Base-by-base conservation (phyloP, 2,329 filamentous ascomycete genomes). In the Mollisiaceae sp. region DNA sequence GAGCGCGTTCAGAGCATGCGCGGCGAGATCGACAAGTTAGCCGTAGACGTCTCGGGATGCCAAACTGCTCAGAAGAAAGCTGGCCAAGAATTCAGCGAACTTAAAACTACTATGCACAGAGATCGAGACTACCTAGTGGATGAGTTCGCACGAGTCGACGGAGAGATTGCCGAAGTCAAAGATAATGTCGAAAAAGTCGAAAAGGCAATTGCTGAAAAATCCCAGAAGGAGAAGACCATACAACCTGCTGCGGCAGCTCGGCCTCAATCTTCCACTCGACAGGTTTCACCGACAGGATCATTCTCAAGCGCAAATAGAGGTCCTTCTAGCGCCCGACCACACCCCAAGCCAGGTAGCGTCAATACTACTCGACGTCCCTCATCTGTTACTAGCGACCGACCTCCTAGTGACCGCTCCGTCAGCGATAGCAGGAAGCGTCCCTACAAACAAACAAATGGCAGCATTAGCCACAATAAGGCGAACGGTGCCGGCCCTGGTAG, bases 361-460 rank as follows among this genome's bases (percentile, higher is more conserved):
- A 24, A 4, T 20, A 22, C 45, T 22, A 20, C 41, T 43, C 41
- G 45, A 24, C 18, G n/a, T n/a, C 45, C 45, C 8, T 50, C 45
- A 3, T 50, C 45, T 4, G 45, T 24, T 24, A 14, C 45, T 2
- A 50, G 45, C 45, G n/a, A 45, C n/a, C 43, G n/a, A 8, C 8
- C 43, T 45, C 43, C 24, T 12, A 54, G 27, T n/a, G 27, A 54
- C 22, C 50, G 50, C n/a, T 8, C 50, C 12, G 50, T 54, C 9
- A 32, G 24, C 14, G 50, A 54, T 15, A 54, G 50, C 50, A 54
- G 32, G 24, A 54, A 54, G 15, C 50, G 50, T 8, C 50, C 50
- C 22, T 54, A 32, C 50, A 54, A 54, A 24, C 27, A 54, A 54
- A 32, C 50, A 8, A 35, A 54, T 12, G 24, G 27, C 27, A 54